These are phyloP conservation scores for Pseudonitzschia multiseries DNA, from an alignment of 108 stramenopile species.

Conservation along the genomic window DNA sequence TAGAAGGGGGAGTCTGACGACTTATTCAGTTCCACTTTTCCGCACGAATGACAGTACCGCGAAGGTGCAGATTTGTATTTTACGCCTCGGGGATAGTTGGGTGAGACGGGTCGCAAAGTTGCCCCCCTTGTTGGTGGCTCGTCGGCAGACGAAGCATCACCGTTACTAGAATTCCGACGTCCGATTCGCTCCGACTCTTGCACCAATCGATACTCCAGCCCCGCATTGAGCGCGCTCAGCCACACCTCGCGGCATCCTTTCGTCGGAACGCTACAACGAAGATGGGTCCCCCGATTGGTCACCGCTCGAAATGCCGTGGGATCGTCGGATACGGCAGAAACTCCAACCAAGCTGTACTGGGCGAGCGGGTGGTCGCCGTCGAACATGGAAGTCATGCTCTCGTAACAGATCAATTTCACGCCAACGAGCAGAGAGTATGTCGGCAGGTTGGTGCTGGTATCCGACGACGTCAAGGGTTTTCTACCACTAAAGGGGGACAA, in stretches of 20 bases:
- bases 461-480: conserved; percentile 1
- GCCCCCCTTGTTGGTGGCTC: background rate
- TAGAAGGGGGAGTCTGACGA: conserved; percentile 10
- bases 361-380: conserved; percentile 65
- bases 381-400: conserved; percentile 50
- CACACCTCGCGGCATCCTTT: conserved; percentile 65
- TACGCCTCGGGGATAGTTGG: conserved; percentile 12
- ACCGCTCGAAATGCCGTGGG: conserved; percentile 54
- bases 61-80: conserved; percentile 18
- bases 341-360: conserved; percentile 67
- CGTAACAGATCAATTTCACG: conserved; percentile 65
- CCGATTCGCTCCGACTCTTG: background rate
- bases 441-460: background rate
- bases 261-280: conserved; percentile 64
- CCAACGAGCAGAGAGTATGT: conserved; percentile 79
- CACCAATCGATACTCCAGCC: conserved; percentile 49
- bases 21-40: conserved; percentile 29
- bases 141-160: background rate
- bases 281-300: conserved; percentile 75
- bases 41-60: conserved; percentile 45
- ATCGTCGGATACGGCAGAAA: conserved; percentile 40
- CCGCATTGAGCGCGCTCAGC: conserved; percentile 73
- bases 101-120: conserved; percentile 23
- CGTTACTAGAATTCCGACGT: background rate
- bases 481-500: conserved; percentile 4